Conservation (phyloP, 805 yeast species). For the Nakazawaea laoshanensis region DNA sequence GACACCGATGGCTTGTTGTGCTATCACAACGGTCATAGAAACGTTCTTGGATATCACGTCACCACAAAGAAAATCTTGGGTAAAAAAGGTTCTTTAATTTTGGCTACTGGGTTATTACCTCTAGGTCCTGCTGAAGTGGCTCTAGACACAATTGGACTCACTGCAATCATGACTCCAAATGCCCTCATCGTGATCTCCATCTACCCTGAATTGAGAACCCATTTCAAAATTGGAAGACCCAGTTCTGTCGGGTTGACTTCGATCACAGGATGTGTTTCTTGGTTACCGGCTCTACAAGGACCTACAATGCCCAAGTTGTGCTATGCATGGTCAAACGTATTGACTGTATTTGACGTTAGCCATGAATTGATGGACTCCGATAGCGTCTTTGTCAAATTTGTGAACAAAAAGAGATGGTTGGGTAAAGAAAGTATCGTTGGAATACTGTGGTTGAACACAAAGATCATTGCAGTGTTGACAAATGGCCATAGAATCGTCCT, state of each 20-base stretch:
- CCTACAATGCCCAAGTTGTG: conserved; percentile 42
- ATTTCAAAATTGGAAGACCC: conserved; percentile 44
- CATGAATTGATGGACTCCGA: conserved; percentile 22
- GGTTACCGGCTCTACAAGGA: conserved; percentile 49
- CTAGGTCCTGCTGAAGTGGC: conserved; percentile 45
- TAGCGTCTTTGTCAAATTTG: conserved; percentile 22
- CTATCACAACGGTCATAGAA: conserved; percentile 55
- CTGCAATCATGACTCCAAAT: conserved; percentile 50
- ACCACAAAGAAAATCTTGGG: conserved; percentile 48
- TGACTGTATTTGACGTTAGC: conserved; percentile 46
- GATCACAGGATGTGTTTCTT: conserved; percentile 39
- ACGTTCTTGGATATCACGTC: conserved; percentile 42
- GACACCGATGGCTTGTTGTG: conserved; percentile 52
- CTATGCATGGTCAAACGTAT: conserved; percentile 57
- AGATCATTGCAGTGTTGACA: conserved; percentile 32
- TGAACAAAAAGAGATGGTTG: conserved; percentile 31
- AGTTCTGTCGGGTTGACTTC: conserved; percentile 22
- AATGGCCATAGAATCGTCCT: conserved; percentile 35
- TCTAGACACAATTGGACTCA: conserved; percentile 49
- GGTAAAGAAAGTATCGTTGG: conserved; percentile 43
- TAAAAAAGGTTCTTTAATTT: conserved; percentile 24
- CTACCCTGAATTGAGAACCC: conserved; percentile 41
- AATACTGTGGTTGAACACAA: conserved; percentile 47
- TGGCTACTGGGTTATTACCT: conserved; percentile 46
- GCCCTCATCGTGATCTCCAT: conserved; percentile 47